Conservation (phyloP, 2,329 filamentous ascomycete genomes). For the Fusarium ambrosium region DNA sequence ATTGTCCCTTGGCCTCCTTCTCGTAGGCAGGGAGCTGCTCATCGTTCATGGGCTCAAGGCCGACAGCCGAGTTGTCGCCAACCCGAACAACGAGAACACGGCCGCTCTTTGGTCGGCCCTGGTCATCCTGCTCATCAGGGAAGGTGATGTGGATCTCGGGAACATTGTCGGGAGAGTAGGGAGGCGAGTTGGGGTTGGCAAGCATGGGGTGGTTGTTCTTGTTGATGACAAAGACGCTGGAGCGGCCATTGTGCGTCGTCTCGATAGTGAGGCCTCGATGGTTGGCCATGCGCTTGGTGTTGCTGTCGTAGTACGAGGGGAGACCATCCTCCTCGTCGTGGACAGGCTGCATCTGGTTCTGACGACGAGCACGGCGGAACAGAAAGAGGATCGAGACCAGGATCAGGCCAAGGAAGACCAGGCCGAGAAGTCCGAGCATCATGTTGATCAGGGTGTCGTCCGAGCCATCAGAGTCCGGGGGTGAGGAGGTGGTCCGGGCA, state of each 20-base stretch:
- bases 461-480: slow-evolving; percentile 60
- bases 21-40: slow-evolving; percentile 89
- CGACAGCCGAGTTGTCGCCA: slow-evolving; percentile 86
- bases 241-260: slow-evolving; percentile 67
- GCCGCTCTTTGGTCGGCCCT: slow-evolving; percentile 84
- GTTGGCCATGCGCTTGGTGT: slow-evolving; percentile 64
- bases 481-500: slow-evolving; percentile 36
- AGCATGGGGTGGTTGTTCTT: slow-evolving; percentile 83
- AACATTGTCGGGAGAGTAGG: slow-evolving; percentile 83
- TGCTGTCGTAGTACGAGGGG: slow-evolving; percentile 76
- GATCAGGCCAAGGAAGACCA: slow-evolving; percentile 80
- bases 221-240: slow-evolving; percentile 82
- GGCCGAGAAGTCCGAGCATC: slow-evolving; percentile 81
- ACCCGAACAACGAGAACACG: slow-evolving; percentile 93
- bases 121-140: slow-evolving; percentile 92
- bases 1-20: slow-evolving; percentile 81
- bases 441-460: slow-evolving; percentile 78
- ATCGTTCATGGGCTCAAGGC: slow-evolving; percentile 88
- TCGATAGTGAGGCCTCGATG: slow-evolving; percentile 69
- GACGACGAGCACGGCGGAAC: slow-evolving; percentile 74
- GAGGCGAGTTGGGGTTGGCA: slow-evolving; percentile 79
- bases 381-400: slow-evolving; percentile 78
- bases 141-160: slow-evolving; percentile 99
- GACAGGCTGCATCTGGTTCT: slow-evolving; percentile 60
- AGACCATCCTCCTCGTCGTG: slow-evolving; percentile 62